Base-by-base conservation (phyloP, 306 rosid species). In the Alnus glutinosa region DNA sequence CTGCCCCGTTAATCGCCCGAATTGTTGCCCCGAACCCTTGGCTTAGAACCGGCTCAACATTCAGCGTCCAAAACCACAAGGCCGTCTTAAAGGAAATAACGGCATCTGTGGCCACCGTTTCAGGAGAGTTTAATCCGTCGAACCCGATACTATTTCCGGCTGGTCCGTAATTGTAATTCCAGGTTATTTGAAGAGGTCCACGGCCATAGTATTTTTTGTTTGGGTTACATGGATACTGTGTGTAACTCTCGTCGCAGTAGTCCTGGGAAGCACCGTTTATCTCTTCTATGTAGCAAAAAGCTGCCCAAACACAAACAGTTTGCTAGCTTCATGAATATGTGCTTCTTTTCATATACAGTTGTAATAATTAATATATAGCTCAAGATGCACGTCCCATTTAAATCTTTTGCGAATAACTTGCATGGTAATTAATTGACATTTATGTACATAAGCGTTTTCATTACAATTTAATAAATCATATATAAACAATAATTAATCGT, bases 21-120 rank as follows among this genome's bases (percentile, higher is more conserved):
- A 36, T 83, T 9, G 87, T 83, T 42, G 72, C 87, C 12, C 87
- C 87, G 28, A 83, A 83, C 4, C 87, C 87, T 63, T 79, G 75
- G n/a, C 75, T 12, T 9, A 83, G 0, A 2, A 34, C 78, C 0
- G 74, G 55, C 3, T 55, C 77, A n/a, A 63, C 81, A 28, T 16
- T 64, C 55, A 3, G 70, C 69, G 63, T 83, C 87, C 87, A 79
- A 61, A 2, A 83, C 87, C 87, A 83, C 66, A 83, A 12, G 4
- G 81, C 75, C 0, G 76, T 18, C 71, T 71, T 71, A 42, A 78
- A 78, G 0, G 71, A 64, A 9, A 70, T 2, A 23, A 0, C 18
- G 0, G 71, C 61, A 49, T 78, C 71, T 4, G 76, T 55, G 36
- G 77, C 76, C 34, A 58, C 76, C 0, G 72, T 78, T 48, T 78